Evolutionary conservation across 345 rosid genomes (phyloP).

Genomic region (Gossypium thurberi): DNA sequence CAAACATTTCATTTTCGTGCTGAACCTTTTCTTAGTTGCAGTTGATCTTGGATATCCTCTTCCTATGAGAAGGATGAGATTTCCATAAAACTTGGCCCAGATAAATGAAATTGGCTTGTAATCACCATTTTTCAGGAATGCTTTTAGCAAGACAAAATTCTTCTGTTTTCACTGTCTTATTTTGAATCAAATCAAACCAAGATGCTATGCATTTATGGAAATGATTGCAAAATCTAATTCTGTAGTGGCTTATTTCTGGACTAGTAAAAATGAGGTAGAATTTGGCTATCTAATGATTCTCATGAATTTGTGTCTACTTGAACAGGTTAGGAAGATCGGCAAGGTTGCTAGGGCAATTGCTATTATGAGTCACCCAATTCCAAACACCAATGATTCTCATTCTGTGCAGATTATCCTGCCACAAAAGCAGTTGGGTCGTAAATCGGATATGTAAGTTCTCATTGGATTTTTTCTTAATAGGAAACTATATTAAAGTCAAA

Average conservation of each 20-base stretch:
- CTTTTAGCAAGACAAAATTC: not conserved
- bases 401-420: slow-evolving; percentile 94
- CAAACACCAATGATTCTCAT: slow-evolving; percentile 79
- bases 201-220: not conserved
- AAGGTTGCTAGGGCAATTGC: slow-evolving; percentile 89
- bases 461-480: not conserved
- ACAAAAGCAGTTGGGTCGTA: slow-evolving; percentile 92
- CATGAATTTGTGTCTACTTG: slow-evolving; percentile 12
- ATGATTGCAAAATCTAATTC: not conserved
- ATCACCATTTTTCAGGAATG: not conserved
- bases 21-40: not conserved
- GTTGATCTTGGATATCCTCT: not conserved
- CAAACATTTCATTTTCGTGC: not conserved
- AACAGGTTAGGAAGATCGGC: slow-evolving; percentile 79
- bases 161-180: not conserved
- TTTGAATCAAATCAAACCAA: not conserved
- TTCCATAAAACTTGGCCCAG: not conserved
- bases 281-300: slow-evolving; percentile 7
- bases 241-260: not conserved
- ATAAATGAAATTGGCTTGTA: not conserved
- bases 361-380: slow-evolving; percentile 94
- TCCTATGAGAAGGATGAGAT: not conserved
- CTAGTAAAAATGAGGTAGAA: not conserved
- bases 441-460: slow-evolving; percentile 69
- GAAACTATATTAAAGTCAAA: not conserved